Conservation (phyloP, 2,329 filamentous ascomycete species). For the Penicillium sclerotiorum region DNA sequence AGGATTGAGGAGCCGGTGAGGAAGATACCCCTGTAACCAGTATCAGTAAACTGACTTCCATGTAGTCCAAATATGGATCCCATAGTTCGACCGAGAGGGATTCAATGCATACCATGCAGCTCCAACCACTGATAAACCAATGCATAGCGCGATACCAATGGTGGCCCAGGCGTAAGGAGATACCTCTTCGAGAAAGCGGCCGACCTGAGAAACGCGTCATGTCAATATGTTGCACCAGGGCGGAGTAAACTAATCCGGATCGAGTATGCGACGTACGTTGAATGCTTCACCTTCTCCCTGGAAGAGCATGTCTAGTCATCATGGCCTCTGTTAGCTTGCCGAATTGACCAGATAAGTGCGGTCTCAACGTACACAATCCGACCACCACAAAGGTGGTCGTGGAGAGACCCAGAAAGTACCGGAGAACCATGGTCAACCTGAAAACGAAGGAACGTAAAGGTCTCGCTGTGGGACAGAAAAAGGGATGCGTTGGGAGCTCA, state of each 20-base stretch:
- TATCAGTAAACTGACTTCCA: not conserved
- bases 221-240: conserved; percentile 11
- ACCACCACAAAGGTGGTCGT: conserved; percentile 70
- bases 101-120: conserved; percentile 78
- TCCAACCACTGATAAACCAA: conserved; percentile 92
- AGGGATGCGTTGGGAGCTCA: conserved; percentile 23
- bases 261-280: conserved; percentile 65
- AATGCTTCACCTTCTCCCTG: conserved; percentile 94
- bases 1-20: conserved; percentile 97
- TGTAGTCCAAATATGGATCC: not conserved
- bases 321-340: conserved; percentile 22
- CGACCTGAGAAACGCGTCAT: conserved; percentile 62
- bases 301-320: conserved; percentile 86
- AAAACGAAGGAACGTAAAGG: conserved; percentile 25
- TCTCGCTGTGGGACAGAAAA: conserved; percentile 13
- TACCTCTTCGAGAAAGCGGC: conserved; percentile 88
- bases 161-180: conserved; percentile 94
- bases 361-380: conserved; percentile 69
- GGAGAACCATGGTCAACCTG: conserved; percentile 65
- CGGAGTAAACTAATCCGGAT: not conserved
- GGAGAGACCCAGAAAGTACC: conserved; percentile 70
- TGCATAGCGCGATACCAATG: conserved; percentile 89
- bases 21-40: conserved; percentile 82
- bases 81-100: not conserved
- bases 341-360: conserved; percentile 12